Percentiles rank a stretch among this genome's conserved stretches.
These are phyloP conservation scores for Suhomyces pyralidae DNA, from an alignment of 805 yeast species.

Conservation along the genomic window DNA sequence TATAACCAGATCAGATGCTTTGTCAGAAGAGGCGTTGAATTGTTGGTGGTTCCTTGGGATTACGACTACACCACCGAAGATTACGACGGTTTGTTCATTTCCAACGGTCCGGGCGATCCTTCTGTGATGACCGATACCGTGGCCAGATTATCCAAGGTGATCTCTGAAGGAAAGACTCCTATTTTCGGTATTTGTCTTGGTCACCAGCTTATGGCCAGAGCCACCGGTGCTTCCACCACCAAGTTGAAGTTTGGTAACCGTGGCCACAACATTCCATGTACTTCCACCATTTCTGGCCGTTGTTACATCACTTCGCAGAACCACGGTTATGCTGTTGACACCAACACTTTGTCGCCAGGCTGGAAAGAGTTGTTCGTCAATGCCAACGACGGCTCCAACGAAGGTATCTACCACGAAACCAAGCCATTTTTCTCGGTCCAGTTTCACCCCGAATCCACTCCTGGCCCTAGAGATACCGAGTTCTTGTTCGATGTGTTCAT, in stretches of 20 bases:
- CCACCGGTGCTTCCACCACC: slow-evolving; percentile 88
- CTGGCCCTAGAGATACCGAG: slow-evolving; percentile 99
- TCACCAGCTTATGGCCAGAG: slow-evolving; percentile 93
- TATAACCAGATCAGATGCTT: slow-evolving; percentile 97
- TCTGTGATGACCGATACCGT: slow-evolving; percentile 73
- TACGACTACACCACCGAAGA: slow-evolving; percentile 76
- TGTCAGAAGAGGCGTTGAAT: slow-evolving; percentile 92
- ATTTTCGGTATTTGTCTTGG: slow-evolving; percentile 98
- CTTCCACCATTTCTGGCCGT: slow-evolving; percentile 84
- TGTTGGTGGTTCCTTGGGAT: slow-evolving; percentile 94
- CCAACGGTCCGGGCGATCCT: slow-evolving; percentile 99
- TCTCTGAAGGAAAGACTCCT: slow-evolving; percentile 73
- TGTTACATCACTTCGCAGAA: slow-evolving; percentile 99
- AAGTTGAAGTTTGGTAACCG: slow-evolving; percentile 98
- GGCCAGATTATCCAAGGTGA: slow-evolving; percentile 52
- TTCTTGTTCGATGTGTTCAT: slow-evolving; percentile 93
- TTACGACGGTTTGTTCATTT: slow-evolving; percentile 92
- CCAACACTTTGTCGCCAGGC: slow-evolving; percentile 63
- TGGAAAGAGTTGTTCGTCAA: slow-evolving; percentile 96
- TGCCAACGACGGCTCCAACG: slow-evolving; percentile 96
- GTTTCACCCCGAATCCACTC: slow-evolving; percentile 98
- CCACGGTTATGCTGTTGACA: slow-evolving; percentile 97
- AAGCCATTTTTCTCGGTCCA: slow-evolving; percentile 96
- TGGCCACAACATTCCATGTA: slow-evolving; percentile 97
- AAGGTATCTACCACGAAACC: slow-evolving; percentile 90